Evolutionary conservation across 371 early-diverging fungal species (phyloP).

Genomic region (Actinomucor elegans): DNA sequence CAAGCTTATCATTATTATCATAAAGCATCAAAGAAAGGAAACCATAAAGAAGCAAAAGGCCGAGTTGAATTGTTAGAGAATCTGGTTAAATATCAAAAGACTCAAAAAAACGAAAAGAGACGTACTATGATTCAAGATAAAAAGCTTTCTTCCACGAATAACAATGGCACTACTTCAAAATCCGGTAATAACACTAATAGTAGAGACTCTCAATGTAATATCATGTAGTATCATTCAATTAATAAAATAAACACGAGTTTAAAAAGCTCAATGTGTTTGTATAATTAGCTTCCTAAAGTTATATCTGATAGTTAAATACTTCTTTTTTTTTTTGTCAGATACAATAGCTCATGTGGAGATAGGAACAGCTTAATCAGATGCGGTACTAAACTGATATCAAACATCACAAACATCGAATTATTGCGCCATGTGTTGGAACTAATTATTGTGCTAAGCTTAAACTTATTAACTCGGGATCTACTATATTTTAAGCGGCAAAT

Average conservation of each 20-base stretch:
- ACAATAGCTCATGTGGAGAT: too few relatives aligned
- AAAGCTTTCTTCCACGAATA: background rate
- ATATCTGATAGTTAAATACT: too few relatives aligned
- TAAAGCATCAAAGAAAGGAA: constrained; percentile 35
- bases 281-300: too few relatives aligned
- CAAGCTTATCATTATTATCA: constrained; percentile 31
- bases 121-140: constrained; percentile 6
- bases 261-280: too few relatives aligned
- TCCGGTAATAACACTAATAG: background rate
- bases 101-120: constrained; percentile 14
- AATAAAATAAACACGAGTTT: background rate
- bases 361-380: too few relatives aligned
- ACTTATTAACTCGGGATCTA: too few relatives aligned
- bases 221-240: constrained; percentile 5
- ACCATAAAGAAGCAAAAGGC: constrained; percentile 18
- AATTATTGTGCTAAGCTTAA: too few relatives aligned
- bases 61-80: constrained; percentile 10
- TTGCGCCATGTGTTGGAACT: too few relatives aligned
- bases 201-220: constrained; percentile 13
- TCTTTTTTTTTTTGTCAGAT: too few relatives aligned
- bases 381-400: too few relatives aligned
- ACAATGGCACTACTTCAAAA: background rate
- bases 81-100: constrained; percentile 14
- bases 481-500: too few relatives aligned
- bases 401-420: too few relatives aligned